A percentile compares a stretch with the other conserved stretches of the same genome.
phyloP scores from a whole-genome alignment of 306 rosid genomes.

The Herpetospermum pedunculosum region DNA sequence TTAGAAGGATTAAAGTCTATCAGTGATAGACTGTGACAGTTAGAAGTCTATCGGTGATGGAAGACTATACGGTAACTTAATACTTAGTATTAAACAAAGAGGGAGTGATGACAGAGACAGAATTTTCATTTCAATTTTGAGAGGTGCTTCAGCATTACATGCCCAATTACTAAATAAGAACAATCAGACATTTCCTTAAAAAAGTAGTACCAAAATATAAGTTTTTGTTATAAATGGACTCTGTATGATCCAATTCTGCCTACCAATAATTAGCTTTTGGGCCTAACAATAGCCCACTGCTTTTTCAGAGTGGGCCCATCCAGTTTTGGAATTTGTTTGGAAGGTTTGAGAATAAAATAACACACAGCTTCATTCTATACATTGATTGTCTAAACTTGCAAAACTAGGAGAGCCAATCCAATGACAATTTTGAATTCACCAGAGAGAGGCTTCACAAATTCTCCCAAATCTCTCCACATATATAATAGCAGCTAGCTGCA shows the following conservation, averaged over 20 bases:
- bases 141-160: neutral
- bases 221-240: neutral
- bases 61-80: too few relatives aligned
- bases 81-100: too few relatives aligned
- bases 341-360: neutral
- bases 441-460: neutral
- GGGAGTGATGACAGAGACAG: too few relatives aligned
- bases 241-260: neutral
- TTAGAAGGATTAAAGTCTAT: too few relatives aligned
- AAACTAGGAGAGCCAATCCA: neutral
- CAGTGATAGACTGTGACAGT: too few relatives aligned
- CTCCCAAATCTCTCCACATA: neutral
- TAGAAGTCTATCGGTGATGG: too few relatives aligned
- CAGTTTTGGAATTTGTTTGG: neutral
- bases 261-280: neutral
- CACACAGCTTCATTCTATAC: neutral
- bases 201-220: neutral
- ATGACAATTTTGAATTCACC: neutral
- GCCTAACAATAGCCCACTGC: neutral
- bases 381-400: neutral
- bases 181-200: neutral
- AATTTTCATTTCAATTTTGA: too few relatives aligned
- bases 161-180: neutral
- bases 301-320: neutral
- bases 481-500: neutral